Conservation (phyloP, 2,329 filamentous ascomycete species). For the Stagonosporopsis rhizophila region DNA sequence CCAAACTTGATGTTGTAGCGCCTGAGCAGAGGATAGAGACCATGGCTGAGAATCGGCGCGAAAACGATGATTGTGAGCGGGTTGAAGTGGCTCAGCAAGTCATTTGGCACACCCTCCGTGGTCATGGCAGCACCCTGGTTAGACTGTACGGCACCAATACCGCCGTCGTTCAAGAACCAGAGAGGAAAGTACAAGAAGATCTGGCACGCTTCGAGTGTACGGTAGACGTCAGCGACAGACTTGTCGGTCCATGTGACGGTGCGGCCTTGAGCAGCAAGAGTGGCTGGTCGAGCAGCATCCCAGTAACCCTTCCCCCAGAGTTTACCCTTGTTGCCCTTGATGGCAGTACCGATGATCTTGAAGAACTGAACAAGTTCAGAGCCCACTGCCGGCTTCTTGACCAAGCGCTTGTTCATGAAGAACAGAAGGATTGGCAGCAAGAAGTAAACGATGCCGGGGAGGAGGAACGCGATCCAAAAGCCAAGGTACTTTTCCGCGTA, state of each 20-base stretch:
- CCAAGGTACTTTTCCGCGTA: conserved; percentile 54
- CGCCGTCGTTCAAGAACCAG: conserved; percentile 50
- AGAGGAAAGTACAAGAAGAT: conserved; percentile 44
- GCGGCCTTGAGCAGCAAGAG: conserved; percentile 23
- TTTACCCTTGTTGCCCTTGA: conserved; percentile 46
- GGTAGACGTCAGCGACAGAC: conserved; percentile 16
- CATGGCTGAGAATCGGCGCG: conserved; percentile 57
- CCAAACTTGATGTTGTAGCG: conserved; percentile 55
- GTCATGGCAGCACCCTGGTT: conserved; percentile 50
- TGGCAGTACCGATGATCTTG: conserved; percentile 43
- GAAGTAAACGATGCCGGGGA: conserved; percentile 46
- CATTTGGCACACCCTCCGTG: conserved; percentile 17
- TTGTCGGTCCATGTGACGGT: conserved; percentile 35
- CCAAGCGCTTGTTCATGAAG: conserved; percentile 45
- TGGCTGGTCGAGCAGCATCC: conserved; percentile 46
- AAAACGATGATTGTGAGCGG: conserved; percentile 20
- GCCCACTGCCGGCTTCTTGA: conserved; percentile 43
- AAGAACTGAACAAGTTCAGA: conserved; percentile 44
- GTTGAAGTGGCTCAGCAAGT: conserved; percentile 19
- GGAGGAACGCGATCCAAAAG: conserved; percentile 50
- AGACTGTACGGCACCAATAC: conserved; percentile 59
- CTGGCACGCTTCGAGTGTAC: conserved; percentile 40
- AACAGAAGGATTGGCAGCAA: conserved; percentile 31
- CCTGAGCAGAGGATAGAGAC: conserved; percentile 57
- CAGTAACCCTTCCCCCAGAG: conserved; percentile 43